A percentile compares a stretch with the other conserved stretches of the same genome.
phyloP scores from a whole-genome alignment of 192 early-diverging fungal genomes.

The Phlyctochytrium planicorne region DNA sequence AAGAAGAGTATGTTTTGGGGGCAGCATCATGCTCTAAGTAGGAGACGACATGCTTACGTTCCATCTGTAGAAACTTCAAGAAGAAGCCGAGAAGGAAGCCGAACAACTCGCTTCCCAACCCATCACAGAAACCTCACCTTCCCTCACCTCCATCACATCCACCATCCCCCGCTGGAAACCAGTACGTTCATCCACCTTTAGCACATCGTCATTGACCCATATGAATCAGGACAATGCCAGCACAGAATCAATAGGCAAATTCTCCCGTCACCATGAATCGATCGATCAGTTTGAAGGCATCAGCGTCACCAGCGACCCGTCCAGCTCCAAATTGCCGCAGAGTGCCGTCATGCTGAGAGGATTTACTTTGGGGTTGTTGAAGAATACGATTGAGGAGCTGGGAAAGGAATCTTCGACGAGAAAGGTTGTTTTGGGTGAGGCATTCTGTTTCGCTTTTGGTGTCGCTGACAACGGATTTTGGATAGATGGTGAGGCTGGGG shows the following conservation, averaged over 20 bases:
- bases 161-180: too few species aligned
- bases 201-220: too few species aligned
- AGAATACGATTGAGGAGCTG: not conserved
- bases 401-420: not conserved
- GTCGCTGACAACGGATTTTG: not conserved
- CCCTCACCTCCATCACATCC: too few species aligned
- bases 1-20: too few species aligned
- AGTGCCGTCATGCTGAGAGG: not conserved
- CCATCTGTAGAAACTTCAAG: too few species aligned
- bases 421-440: constrained; percentile 9
- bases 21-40: too few species aligned
- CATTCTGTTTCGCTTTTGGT: not conserved
- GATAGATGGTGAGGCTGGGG: constrained; percentile 6
- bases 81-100: too few species aligned
- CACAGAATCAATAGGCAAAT: not conserved
- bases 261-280: not conserved
- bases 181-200: too few species aligned
- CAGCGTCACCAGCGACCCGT: not conserved
- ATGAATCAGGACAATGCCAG: not conserved
- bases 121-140: too few species aligned
- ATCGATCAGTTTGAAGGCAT: not conserved
- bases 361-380: not conserved
- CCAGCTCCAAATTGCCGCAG: not conserved
- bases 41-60: too few species aligned
- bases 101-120: too few species aligned